A percentile compares a stretch with the other conserved stretches of the same genome.
Conservation (phyloP, 2,329 filamentous ascomycete genomes). For the Sporothrix euskadiensis region DNA sequence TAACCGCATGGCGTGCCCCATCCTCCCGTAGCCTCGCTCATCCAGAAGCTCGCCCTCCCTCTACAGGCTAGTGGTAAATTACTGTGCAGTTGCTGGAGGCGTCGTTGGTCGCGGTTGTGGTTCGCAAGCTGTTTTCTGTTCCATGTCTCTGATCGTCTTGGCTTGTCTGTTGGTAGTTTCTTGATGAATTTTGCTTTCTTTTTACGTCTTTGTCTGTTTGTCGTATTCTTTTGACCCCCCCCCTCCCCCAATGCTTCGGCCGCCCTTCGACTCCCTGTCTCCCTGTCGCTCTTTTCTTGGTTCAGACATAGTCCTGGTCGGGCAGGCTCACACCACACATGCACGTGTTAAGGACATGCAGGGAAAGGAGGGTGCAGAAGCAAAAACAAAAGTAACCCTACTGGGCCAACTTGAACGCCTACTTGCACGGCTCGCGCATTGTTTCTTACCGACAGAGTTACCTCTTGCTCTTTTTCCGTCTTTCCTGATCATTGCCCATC, state of each 20-base stretch:
- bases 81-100: background rate
- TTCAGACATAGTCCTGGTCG: background rate
- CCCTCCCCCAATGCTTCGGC: background rate
- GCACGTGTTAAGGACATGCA: slow-evolving; percentile 5
- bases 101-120: background rate
- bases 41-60: background rate
- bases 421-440: background rate
- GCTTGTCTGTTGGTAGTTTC: background rate
- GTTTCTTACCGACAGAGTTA: background rate
- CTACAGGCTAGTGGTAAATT: background rate
- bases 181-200: background rate
- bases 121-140: background rate
- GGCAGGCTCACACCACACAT: slow-evolving; percentile 3
- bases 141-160: background rate
- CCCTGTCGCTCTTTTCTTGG: background rate
- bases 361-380: background rate
- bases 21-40: background rate
- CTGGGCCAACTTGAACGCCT: background rate
- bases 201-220: background rate
- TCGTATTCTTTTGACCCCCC: background rate
- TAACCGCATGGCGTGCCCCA: background rate
- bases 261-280: background rate
- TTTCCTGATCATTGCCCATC: background rate
- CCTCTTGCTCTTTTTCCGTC: background rate
- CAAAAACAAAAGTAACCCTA: background rate